Base-by-base conservation (phyloP, 768 basidiomycete species). In the Termitomyces sp. region DNA sequence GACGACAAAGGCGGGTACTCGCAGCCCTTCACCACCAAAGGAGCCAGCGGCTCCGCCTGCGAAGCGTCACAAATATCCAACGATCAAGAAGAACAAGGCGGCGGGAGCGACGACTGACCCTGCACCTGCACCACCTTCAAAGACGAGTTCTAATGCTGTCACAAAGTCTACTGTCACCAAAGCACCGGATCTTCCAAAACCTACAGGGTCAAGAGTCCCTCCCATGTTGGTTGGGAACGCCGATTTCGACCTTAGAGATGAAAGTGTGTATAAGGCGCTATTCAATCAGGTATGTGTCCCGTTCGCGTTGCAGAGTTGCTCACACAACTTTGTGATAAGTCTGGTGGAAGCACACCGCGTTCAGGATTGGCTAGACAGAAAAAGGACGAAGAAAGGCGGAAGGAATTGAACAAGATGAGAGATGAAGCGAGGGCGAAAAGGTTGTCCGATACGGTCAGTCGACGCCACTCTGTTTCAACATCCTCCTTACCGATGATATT, bases 371-470 rank as follows among this genome's bases (percentile, higher is more conserved):
- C 72, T 53, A 66, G 80, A 47, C 72, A 77, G 18, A 74, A 77
- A 46, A 79, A 77, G 59, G 82, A 87, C n/a, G 87, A 88, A 61
- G 87, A 89, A 65, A 76, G 86, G 49, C 76, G 81, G 57, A 85
- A 79, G 62, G 86, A 91, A 57, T 64, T 90, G 63, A 77, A 85
- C 64, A 81, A 75, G 65, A 81, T 87, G 84, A 79, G 86, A 56
- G 85, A 90, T 40, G 88, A 89, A 40, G 85, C 84, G 18, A 77
- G 78, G 61, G 78, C 78, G 1, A 86, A 80, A 61, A 78, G 84
- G 10, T 71, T 72, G 20, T 70, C 74, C 43, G 86, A 88, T 62
- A 76, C 78, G 48, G 87, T 87, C 49, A 62, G 81, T 66, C 36
- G 44, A 13, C 12, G n/a, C 20, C 8, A 58, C 32, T 46, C 55